phyloP scores from a whole-genome alignment of 306 rosid species.

The Cercis canadensis region DNA sequence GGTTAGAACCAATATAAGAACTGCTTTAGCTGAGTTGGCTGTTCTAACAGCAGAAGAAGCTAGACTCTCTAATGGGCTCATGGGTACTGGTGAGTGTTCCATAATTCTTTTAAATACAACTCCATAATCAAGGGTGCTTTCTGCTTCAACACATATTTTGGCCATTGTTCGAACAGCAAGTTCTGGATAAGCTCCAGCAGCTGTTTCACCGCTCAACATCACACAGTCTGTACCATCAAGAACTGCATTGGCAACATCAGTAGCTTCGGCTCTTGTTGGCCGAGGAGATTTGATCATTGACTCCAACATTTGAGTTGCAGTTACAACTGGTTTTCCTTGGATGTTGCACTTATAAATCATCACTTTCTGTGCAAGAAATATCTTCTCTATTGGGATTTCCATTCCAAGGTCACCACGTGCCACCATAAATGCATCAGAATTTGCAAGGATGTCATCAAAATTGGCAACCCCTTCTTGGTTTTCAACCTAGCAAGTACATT shows the following conservation, averaged over 20 bases:
- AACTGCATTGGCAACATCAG: conserved; percentile 87
- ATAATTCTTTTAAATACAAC: conserved; percentile 71
- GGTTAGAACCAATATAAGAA: conserved; percentile 71
- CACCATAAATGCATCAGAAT: conserved; percentile 97
- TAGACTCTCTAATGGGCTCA: conserved; percentile 80
- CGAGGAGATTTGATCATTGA: conserved; percentile 82
- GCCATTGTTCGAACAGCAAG: conserved; percentile 81
- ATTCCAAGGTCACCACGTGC: conserved; percentile 99
- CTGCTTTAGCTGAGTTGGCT: conserved; percentile 75
- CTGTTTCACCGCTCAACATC: conserved; percentile 83
- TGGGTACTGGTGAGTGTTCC: conserved; percentile 79
- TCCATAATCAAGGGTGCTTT: conserved; percentile 69
- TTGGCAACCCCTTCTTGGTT: conserved; percentile 99
- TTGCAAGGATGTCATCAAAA: conserved; percentile 93
- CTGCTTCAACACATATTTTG: conserved; percentile 73
- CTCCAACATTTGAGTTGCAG: conserved; percentile 97
- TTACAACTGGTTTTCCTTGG: conserved; percentile 98
- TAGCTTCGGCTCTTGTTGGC: conserved; percentile 82
- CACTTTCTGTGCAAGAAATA: conserved; percentile 97
- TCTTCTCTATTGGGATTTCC: conserved; percentile 99
- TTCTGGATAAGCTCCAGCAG: conserved; percentile 84
- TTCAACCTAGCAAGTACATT: conserved; percentile 73
- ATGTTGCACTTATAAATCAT: conserved; percentile 99
- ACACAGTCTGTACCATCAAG: conserved; percentile 86
- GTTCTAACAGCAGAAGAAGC: conserved; percentile 78